A percentile compares a stretch with the other conserved stretches of the same genome.
These are phyloP conservation scores for Senecio squalidus DNA, from an alignment of 140 eudicot genomes.

Conservation along the genomic window DNA sequence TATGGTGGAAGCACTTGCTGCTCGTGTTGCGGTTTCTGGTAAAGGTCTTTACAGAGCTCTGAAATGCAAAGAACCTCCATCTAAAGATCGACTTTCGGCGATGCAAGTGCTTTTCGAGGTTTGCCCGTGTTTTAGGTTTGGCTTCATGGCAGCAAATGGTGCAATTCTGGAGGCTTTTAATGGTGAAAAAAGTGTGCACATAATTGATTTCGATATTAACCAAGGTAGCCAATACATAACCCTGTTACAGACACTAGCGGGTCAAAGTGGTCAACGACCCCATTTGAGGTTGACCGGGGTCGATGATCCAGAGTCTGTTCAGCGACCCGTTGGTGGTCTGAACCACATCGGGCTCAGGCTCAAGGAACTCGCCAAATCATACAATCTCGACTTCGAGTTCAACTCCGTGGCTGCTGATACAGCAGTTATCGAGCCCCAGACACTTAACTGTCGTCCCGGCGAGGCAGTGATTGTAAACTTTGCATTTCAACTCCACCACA, in stretches of 20 bases:
- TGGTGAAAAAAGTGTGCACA: constrained; percentile 60
- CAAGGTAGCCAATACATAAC: constrained; percentile 95
- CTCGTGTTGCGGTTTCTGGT: constrained; percentile 83
- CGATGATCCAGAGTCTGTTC: constrained; percentile 93
- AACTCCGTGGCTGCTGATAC: constrained; percentile 55
- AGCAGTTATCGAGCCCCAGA: constrained; percentile 45
- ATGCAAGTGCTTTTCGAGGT: constrained; percentile 96
- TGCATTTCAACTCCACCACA: constrained; percentile 94
- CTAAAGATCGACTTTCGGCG: constrained; percentile 76
- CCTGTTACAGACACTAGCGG: constrained; percentile 64
- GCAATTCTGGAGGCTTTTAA: constrained; percentile 70
- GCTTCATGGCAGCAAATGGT: constrained; percentile 91
- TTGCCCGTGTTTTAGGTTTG: constrained; percentile 91
- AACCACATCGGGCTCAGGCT: constrained; percentile 65
- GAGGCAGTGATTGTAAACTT: constrained; percentile 83
- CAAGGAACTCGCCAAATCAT: constrained; percentile 48
- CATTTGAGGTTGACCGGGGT: constrained; percentile 70
- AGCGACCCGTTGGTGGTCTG: constrained; percentile 73
- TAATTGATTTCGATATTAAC: constrained; percentile 79
- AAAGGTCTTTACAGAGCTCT: constrained; percentile 78
- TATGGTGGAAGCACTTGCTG: constrained; percentile 97
- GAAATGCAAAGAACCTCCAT: constrained; percentile 87
- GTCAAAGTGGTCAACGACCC: constrained; percentile 30
- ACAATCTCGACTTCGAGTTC: constrained; percentile 59
- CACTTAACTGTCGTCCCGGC: constrained; percentile 45